A percentile compares a stretch with the other conserved stretches of the same genome.
Conservation (phyloP, 1,139 yeast species). For the Lodderomyces metapsilosis region DNA sequence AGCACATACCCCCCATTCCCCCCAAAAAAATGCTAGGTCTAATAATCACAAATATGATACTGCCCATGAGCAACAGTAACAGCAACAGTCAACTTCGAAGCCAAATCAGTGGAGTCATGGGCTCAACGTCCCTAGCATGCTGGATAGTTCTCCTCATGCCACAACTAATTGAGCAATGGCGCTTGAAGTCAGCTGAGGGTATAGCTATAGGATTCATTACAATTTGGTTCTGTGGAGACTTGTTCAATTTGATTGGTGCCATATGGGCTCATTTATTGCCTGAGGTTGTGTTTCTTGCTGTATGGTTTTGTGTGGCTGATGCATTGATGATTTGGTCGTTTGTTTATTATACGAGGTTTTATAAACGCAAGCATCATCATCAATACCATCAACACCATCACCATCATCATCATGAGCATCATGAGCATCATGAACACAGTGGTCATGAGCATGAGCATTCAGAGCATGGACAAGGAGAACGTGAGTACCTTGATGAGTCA, state of each 20-base stretch:
- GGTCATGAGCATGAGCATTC: constrained; percentile 3
- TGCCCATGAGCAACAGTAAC: neutral
- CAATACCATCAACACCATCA: constrained; percentile 10
- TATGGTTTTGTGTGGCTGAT: constrained; percentile 77
- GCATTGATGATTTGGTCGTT: constrained; percentile 60
- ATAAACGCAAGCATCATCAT: constrained; percentile 21
- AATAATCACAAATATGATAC: neutral
- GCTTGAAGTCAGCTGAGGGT: constrained; percentile 75
- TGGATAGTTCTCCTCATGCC: constrained; percentile 83
- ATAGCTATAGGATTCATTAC: constrained; percentile 67
- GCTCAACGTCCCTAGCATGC: constrained; percentile 68
- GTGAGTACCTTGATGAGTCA: constrained; percentile 6
- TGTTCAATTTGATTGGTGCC: constrained; percentile 66
- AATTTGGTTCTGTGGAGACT: constrained; percentile 74
- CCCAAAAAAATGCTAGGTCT: neutral
- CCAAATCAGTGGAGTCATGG: constrained; percentile 56
- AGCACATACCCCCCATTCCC: neutral
- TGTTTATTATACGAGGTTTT: constrained; percentile 50
- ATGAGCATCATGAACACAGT: constrained; percentile 3
- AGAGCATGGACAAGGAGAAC: constrained; percentile 4
- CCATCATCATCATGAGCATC: constrained; percentile 3
- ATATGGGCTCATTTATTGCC: constrained; percentile 72
- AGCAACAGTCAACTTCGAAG: constrained; percentile 1
- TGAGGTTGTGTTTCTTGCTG: constrained; percentile 65
- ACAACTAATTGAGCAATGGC: constrained; percentile 81